A percentile compares a stretch with the other conserved stretches of the same genome.
These are phyloP conservation scores for Selaginella moellendorffii DNA, from an alignment of 75 land plant species.

Conservation along the genomic window DNA sequence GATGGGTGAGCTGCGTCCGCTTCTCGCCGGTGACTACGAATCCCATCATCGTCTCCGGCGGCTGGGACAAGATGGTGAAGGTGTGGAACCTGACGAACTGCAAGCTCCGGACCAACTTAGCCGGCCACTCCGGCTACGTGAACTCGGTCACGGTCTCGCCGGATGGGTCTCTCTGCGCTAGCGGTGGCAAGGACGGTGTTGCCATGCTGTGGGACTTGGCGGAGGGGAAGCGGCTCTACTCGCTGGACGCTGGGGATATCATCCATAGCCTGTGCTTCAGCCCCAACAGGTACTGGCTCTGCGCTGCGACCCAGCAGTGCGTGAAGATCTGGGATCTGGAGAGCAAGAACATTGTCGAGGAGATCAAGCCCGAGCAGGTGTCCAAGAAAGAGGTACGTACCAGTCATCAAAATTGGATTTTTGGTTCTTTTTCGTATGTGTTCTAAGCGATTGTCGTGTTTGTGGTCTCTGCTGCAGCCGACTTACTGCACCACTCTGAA, in stretches of 20 bases:
- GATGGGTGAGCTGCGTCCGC: conserved; percentile 61
- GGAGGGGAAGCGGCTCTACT: conserved; percentile 67
- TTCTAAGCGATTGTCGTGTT: not conserved
- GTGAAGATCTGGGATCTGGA: conserved; percentile 89
- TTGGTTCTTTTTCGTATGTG: not conserved
- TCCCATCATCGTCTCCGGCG: conserved; percentile 59
- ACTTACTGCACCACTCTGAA: conserved; percentile 40
- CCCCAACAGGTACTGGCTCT: conserved; percentile 88
- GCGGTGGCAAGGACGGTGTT: conserved; percentile 78
- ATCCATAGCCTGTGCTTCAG: conserved; percentile 72
- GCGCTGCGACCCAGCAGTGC: conserved; percentile 62
- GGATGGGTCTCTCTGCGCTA: conserved; percentile 77
- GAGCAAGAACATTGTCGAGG: conserved; percentile 74
- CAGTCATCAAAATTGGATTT: not conserved
- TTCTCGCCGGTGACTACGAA: conserved; percentile 43
- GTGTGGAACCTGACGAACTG: conserved; percentile 74
- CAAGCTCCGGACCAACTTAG: conserved; percentile 37
- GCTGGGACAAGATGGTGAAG: conserved; percentile 64
- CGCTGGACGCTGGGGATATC: conserved; percentile 55
- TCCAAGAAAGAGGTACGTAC: conserved; percentile 2
- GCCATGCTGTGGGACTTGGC: conserved; percentile 79
- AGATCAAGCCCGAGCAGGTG: conserved; percentile 48
- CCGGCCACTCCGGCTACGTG: conserved; percentile 56
- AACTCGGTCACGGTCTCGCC: conserved; percentile 78
- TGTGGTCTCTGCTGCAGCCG: conserved; percentile 13